phyloP scores from a whole-genome alignment of 805 yeast genomes.

The Scheffersomyces stipitis region DNA sequence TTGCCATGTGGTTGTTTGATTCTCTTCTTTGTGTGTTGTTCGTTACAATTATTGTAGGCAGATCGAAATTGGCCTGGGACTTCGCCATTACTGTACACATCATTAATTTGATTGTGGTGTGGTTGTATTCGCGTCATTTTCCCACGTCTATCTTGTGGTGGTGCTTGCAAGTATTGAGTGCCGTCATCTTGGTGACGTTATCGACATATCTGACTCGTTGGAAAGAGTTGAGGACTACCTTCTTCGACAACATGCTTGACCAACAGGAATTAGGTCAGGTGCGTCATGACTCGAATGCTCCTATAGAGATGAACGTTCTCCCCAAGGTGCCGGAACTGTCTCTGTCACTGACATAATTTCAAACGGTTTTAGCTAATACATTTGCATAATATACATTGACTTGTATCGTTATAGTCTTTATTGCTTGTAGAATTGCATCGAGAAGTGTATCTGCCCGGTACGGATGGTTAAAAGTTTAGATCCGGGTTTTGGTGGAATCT shows the following conservation, averaged over 20 bases:
- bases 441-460: no score
- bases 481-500: no score
- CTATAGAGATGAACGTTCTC: constrained; percentile 19
- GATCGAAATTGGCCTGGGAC: constrained; percentile 94
- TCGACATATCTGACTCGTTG: constrained; percentile 92
- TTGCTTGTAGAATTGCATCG: no score
- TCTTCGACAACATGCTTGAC: constrained; percentile 80
- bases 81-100: constrained; percentile 92
- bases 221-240: constrained; percentile 86
- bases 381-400: no score
- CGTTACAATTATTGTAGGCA: constrained; percentile 83
- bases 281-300: constrained; percentile 10
- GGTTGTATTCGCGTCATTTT: constrained; percentile 61
- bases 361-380: no score
- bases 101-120: constrained; percentile 68
- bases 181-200: constrained; percentile 66
- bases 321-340: constrained; percentile 4
- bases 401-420: no score
- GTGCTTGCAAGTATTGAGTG: constrained; percentile 69
- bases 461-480: no score
- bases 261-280: constrained; percentile 47
- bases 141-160: constrained; percentile 84
- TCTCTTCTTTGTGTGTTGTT: constrained; percentile 80
- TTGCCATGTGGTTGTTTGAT: constrained; percentile 78
- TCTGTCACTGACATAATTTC: no score